These are phyloP conservation scores for Venturia nashicola DNA, from an alignment of 2,329 filamentous ascomycete genomes.

Conservation along the genomic window DNA sequence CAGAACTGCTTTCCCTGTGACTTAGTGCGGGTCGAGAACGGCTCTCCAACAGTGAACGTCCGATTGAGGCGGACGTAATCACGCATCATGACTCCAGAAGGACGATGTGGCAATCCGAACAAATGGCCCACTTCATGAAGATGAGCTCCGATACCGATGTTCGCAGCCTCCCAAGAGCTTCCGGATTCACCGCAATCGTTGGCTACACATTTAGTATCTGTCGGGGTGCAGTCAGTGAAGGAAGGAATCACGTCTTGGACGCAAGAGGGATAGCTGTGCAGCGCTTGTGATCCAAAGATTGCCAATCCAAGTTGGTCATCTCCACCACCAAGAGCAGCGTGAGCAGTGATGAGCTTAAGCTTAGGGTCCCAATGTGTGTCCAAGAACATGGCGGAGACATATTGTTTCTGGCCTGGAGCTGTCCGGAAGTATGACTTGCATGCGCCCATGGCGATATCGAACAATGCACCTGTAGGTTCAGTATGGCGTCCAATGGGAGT, in stretches of 20 bases:
- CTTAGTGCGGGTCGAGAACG: constrained; percentile 78
- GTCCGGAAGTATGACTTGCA: constrained; percentile 67
- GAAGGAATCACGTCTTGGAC: constrained; percentile 84
- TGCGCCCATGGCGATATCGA: constrained; percentile 63
- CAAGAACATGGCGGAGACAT: constrained; percentile 75
- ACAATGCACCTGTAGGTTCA: constrained; percentile 34
- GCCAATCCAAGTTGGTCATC: constrained; percentile 52
- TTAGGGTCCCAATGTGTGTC: constrained; percentile 79
- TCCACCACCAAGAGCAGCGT: constrained; percentile 71
- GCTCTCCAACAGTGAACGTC: constrained; percentile 68
- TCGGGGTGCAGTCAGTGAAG: constrained; percentile 82
- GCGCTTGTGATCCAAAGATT: constrained; percentile 82
- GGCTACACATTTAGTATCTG: constrained; percentile 65
- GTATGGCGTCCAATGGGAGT: background rate
- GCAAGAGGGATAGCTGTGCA: constrained; percentile 81
- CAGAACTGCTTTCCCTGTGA: constrained; percentile 65
- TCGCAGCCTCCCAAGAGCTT: constrained; percentile 91
- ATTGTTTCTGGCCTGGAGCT: constrained; percentile 65
- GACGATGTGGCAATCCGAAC: constrained; percentile 81
- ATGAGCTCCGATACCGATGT: constrained; percentile 86
- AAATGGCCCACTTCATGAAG: constrained; percentile 83
- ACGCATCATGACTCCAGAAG: constrained; percentile 80
- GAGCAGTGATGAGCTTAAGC: constrained; percentile 57
- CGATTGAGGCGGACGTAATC: constrained; percentile 80
- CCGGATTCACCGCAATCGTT: constrained; percentile 82